phyloP scores from a whole-genome alignment of 169 alveolate genomes.

The Cryptosporidium viatorum region DNA sequence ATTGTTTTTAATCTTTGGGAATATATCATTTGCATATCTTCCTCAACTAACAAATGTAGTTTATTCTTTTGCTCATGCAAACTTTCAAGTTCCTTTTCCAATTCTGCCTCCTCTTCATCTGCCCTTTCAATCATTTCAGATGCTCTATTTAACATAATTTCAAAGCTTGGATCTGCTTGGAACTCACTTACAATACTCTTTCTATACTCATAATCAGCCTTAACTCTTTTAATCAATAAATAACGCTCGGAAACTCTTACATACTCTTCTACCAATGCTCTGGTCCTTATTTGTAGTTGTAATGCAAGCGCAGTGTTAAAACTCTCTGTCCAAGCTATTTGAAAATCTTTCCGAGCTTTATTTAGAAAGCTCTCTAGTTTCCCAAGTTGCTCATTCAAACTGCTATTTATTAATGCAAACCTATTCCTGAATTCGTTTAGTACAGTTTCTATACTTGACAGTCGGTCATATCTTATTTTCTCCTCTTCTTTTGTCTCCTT shows the following conservation, averaged over 20 bases:
- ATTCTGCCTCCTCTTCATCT: conserved; percentile 20
- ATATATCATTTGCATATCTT: conserved; percentile 43
- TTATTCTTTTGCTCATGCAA: conserved; percentile 11
- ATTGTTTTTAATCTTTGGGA: conserved; percentile 40
- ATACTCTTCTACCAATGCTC: conserved; percentile 58
- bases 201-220: conserved; percentile 64
- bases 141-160: conserved; percentile 53
- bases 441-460: conserved; percentile 9
- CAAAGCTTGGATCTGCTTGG: conserved; percentile 57
- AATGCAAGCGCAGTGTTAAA: conserved; percentile 53
- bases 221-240: conserved; percentile 39
- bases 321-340: conserved; percentile 47
- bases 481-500: conserved; percentile 39
- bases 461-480: not conserved
- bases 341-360: conserved; percentile 25
- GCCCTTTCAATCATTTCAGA: conserved; percentile 56
- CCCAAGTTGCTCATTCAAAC: conserved; percentile 24
- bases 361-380: not conserved
- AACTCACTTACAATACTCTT: conserved; percentile 45
- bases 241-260: conserved; percentile 55
- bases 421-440: conserved; percentile 5
- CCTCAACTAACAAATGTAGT: conserved; percentile 21
- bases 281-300: conserved; percentile 45
- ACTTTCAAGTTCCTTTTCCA: conserved; percentile 7
- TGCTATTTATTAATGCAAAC: not conserved